phyloP scores from a whole-genome alignment of 805 yeast genomes.

The Ascoidea asiatica region DNA sequence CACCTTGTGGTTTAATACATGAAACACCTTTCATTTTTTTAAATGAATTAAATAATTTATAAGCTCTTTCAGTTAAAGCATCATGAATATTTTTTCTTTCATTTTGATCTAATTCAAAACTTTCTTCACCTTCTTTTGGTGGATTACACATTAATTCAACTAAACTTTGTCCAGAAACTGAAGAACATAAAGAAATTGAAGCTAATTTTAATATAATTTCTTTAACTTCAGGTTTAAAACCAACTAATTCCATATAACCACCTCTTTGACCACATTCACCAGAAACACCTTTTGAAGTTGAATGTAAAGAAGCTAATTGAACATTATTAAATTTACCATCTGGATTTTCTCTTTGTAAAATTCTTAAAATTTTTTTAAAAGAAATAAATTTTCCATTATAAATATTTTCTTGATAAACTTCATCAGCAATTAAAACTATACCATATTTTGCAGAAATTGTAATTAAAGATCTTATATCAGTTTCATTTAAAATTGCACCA shows the following conservation, averaged over 20 bases:
- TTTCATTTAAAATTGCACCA: constrained; percentile 62
- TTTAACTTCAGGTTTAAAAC: constrained; percentile 57
- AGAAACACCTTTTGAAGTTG: constrained; percentile 94
- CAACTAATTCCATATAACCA: constrained; percentile 91
- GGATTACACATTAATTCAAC: constrained; percentile 92
- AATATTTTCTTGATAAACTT: constrained; percentile 91
- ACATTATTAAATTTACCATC: constrained; percentile 51
- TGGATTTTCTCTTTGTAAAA: constrained; percentile 38
- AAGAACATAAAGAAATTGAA: constrained; percentile 85
- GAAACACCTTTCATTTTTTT: constrained; percentile 63
- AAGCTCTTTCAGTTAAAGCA: constrained; percentile 52
- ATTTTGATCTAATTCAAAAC: constrained; percentile 48
- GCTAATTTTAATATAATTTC: constrained; percentile 74
- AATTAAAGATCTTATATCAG: constrained; percentile 58
- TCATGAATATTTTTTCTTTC: constrained; percentile 54
- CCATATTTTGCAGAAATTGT: constrained; percentile 76
- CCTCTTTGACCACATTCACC: constrained; percentile 99
- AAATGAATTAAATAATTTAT: constrained; percentile 56
- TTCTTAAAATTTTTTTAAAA: constrained; percentile 64
- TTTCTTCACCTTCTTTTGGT: constrained; percentile 65
- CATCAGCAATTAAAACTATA: constrained; percentile 86
- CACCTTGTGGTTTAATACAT: constrained; percentile 90
- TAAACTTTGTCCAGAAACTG: constrained; percentile 87
- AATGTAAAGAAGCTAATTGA: constrained; percentile 86
- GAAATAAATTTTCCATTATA: constrained; percentile 75